phyloP scores from a whole-genome alignment of 352 stramenopile species.

The Globisporangium apiculatum region DNA sequence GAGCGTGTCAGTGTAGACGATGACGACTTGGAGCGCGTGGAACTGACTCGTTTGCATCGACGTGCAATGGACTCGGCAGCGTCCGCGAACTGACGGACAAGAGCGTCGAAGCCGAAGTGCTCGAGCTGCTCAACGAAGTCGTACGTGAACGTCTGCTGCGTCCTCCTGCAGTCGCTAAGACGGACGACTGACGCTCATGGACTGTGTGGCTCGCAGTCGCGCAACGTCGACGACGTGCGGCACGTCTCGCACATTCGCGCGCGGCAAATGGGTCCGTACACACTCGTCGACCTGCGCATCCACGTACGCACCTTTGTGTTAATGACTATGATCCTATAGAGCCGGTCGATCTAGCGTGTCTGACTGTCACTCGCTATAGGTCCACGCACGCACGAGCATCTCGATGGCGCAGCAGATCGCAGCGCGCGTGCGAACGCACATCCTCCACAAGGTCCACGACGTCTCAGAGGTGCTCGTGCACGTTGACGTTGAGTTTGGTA shows the following conservation, averaged over 20 bases:
- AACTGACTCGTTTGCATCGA: neutral
- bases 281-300: slow-evolving; percentile 76
- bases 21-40: neutral
- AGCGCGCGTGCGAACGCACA: slow-evolving; percentile 59
- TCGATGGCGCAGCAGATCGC: slow-evolving; percentile 76
- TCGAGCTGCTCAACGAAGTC: slow-evolving; percentile 70
- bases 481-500: slow-evolving; percentile 72
- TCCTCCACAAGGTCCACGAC: slow-evolving; percentile 56
- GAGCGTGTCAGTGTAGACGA: no score
- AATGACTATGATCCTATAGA: no score
- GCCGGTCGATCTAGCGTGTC: neutral
- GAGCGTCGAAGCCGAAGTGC: slow-evolving; percentile 70
- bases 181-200: no score
- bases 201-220: slow-evolving; percentile 29
- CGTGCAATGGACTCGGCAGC: slow-evolving; percentile 14
- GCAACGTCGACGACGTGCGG: slow-evolving; percentile 72
- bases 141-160: slow-evolving; percentile 17
- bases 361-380: slow-evolving; percentile 14
- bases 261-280: slow-evolving; percentile 84
- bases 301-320: slow-evolving; percentile 41
- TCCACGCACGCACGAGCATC: slow-evolving; percentile 74
- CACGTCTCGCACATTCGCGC: slow-evolving; percentile 78
- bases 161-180: neutral
- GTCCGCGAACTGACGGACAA: slow-evolving; percentile 84
- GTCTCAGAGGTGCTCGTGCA: slow-evolving; percentile 87